Evolutionary conservation across 371 early-diverging fungal species (phyloP).

Genomic region (Apophysomyces variabilis): DNA sequence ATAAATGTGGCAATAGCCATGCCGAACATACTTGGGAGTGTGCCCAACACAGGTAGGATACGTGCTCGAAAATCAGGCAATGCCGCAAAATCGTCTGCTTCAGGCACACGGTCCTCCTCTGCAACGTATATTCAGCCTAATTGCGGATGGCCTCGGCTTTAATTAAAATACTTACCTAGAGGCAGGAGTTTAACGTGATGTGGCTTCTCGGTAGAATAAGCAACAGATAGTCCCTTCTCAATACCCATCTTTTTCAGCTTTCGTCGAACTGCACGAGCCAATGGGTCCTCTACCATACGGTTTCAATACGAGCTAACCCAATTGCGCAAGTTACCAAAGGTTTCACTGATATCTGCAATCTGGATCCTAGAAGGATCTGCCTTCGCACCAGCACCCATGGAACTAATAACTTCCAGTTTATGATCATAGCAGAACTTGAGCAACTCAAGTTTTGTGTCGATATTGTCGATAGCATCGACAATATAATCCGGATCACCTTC

Average conservation of each 20-base stretch:
- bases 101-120: slow-evolving; percentile 79
- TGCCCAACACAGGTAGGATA: slow-evolving; percentile 86
- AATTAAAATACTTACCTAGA: slow-evolving; percentile 39
- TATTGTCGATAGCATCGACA: slow-evolving; percentile 94
- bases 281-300: slow-evolving; percentile 79
- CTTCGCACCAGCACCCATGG: slow-evolving; percentile 96
- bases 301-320: neutral
- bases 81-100: slow-evolving; percentile 87
- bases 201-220: slow-evolving; percentile 93
- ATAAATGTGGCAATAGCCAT: slow-evolving; percentile 89
- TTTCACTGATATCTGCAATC: slow-evolving; percentile 92
- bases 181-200: slow-evolving; percentile 79
- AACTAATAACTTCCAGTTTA: slow-evolving; percentile 77
- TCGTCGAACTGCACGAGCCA: slow-evolving; percentile 85
- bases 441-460: slow-evolving; percentile 89
- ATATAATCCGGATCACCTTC: slow-evolving; percentile 73
- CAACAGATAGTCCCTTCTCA: slow-evolving; percentile 79
- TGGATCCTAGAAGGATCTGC: slow-evolving; percentile 93
- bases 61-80: slow-evolving; percentile 89
- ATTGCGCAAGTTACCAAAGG: slow-evolving; percentile 65
- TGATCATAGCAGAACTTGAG: slow-evolving; percentile 83
- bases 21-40: slow-evolving; percentile 94
- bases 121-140: neutral
- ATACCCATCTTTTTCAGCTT: slow-evolving; percentile 74
- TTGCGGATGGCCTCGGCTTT: neutral